Percentiles rank a stretch among this genome's conserved stretches.
Evolutionary conservation across 305 asterid genomes (phyloP).

Genomic region (Fraxinus baroniana): DNA sequence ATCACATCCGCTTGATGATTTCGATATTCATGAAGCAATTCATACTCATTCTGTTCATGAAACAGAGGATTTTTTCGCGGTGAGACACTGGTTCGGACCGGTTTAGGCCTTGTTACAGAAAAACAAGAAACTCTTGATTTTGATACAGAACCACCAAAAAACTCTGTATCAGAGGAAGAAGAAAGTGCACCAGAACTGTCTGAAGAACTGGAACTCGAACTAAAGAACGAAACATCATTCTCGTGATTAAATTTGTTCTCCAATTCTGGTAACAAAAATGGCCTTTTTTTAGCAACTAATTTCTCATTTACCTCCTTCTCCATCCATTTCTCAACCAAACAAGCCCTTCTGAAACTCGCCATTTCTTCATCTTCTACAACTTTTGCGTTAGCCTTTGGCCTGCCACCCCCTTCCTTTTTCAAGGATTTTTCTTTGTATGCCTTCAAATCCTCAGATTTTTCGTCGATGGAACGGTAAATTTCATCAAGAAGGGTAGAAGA

Average conservation of each 20-base stretch:
- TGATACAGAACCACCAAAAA: constrained; percentile 29
- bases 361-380: constrained; percentile 31
- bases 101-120: constrained; percentile 31
- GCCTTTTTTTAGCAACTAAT: not conserved
- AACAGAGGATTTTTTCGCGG: not conserved
- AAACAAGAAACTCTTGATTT: constrained; percentile 41
- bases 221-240: constrained; percentile 46
- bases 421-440: constrained; percentile 15
- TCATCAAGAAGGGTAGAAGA: constrained; percentile 80
- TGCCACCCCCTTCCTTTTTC: constrained; percentile 9
- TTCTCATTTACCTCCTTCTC: constrained; percentile 30
- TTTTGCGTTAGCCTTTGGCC: not conserved
- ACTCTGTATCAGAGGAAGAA: constrained; percentile 50
- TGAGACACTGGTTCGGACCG: constrained; percentile 29
- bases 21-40: constrained; percentile 23
- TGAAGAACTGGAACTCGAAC: constrained; percentile 56
- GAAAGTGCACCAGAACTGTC: constrained; percentile 65
- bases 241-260: constrained; percentile 23
- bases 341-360: constrained; percentile 33
- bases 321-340: constrained; percentile 51
- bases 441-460: constrained; percentile 24
- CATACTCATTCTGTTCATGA: constrained; percentile 11
- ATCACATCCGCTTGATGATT: not conserved
- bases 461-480: constrained; percentile 78
- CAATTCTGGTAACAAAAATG: constrained; percentile 10